Conservation (phyloP, 176 grass and related monocot species). For the Phoenix dactylifera region DNA sequence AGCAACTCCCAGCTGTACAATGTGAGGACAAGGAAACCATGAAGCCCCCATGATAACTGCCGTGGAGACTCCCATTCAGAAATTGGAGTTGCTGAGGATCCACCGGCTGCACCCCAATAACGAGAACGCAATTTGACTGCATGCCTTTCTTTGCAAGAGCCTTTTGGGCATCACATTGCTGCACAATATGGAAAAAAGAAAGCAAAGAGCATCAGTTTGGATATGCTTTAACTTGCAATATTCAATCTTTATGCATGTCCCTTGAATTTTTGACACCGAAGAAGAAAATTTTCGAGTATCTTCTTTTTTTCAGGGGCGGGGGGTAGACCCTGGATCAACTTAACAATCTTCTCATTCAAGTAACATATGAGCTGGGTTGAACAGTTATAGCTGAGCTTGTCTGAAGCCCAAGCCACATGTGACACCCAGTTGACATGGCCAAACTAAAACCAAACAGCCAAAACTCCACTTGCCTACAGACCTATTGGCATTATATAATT, state of each 20-base stretch:
- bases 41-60: slow-evolving; percentile 22
- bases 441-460: too few relatives aligned
- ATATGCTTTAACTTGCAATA: not conserved
- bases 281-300: too few relatives aligned
- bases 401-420: too few relatives aligned
- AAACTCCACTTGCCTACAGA: too few relatives aligned
- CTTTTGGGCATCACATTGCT: slow-evolving; percentile 57
- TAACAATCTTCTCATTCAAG: too few relatives aligned
- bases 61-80: slow-evolving; percentile 39
- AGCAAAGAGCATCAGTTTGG: slow-evolving; percentile 7
- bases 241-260: not conserved
- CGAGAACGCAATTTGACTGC: slow-evolving; percentile 75
- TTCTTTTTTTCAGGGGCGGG: too few relatives aligned
- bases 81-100: slow-evolving; percentile 54
- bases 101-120: slow-evolving; percentile 67
- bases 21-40: slow-evolving; percentile 36
- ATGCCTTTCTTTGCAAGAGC: slow-evolving; percentile 58
- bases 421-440: too few relatives aligned
- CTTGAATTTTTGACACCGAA: not conserved
- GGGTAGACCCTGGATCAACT: too few relatives aligned
- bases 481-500: too few relatives aligned
- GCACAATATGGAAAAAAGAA: slow-evolving; percentile 28
- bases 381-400: too few relatives aligned
- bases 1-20: slow-evolving; percentile 15
- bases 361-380: too few relatives aligned